A percentile compares a stretch with the other conserved stretches of the same genome.
Evolutionary conservation across 1,284 basidiomycete genomes (phyloP).

Genomic region (Tilletia setariae): DNA sequence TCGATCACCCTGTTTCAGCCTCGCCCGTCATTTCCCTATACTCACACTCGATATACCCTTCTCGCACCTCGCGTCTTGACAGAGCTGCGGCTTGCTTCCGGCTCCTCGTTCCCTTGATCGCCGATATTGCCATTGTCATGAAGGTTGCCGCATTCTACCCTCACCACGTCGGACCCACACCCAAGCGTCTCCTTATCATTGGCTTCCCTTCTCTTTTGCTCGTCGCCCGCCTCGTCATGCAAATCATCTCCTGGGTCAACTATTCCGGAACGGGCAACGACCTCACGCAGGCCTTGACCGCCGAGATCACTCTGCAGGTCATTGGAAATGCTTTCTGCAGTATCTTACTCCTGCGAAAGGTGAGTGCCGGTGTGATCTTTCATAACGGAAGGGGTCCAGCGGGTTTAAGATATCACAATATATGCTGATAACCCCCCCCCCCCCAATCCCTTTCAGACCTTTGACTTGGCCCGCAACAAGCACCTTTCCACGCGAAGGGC

Average conservation of each 20-base stretch:
- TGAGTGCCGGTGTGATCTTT: neutral
- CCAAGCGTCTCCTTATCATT: neutral
- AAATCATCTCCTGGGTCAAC: neutral
- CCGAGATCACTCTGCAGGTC: constrained; percentile 3
- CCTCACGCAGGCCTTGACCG: neutral
- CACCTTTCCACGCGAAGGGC: neutral
- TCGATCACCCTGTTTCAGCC: neutral
- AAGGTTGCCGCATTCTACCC: neutral
- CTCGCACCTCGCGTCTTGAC: neutral
- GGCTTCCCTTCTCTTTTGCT: neutral
- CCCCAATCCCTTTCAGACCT: neutral
- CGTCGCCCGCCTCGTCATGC: neutral
- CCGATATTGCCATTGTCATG: constrained; percentile 11
- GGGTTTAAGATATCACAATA: neutral
- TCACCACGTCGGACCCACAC: neutral
- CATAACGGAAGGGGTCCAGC: neutral
- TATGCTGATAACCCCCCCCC: neutral
- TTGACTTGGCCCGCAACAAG: constrained; percentile 8
- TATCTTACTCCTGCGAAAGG: neutral
- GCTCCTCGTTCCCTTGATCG: constrained; percentile 7
- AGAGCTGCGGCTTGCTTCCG: neutral
- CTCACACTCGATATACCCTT: neutral
- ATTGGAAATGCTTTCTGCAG: constrained; percentile 6
- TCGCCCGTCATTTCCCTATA: neutral
- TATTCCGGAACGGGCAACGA: neutral